phyloP scores from a whole-genome alignment of 495 filamentous ascomycete species.

The Glutinoglossum americanum region DNA sequence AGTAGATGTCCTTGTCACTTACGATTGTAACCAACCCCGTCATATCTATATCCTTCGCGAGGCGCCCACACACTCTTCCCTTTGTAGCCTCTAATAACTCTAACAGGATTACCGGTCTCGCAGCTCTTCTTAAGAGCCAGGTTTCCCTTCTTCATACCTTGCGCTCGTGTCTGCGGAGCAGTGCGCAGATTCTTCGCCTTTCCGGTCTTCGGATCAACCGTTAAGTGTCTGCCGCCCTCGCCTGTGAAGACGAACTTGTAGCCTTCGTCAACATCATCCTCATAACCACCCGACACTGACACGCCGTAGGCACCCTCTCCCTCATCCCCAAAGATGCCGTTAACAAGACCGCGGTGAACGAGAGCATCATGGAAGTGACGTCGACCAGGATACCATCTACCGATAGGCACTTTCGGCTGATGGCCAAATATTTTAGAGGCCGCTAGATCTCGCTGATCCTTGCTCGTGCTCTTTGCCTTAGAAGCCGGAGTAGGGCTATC shows the following conservation, averaged over 20 bases:
- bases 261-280: conserved; percentile 15
- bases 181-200: conserved; percentile 16
- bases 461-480: not conserved
- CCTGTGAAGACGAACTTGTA: conserved; percentile 17
- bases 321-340: conserved; percentile 11
- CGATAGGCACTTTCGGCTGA: not conserved
- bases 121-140: conserved; percentile 9
- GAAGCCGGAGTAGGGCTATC: not conserved
- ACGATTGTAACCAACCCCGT: conserved; percentile 6
- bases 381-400: conserved; percentile 1
- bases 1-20: not conserved
- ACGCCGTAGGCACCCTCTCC: conserved; percentile 12
- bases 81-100: conserved; percentile 16
- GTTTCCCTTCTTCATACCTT: conserved; percentile 10
- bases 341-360: not conserved
- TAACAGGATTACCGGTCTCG: conserved; percentile 12
- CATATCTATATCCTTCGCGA: conserved; percentile 12
- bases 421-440: not conserved
- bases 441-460: not conserved
- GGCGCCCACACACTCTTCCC: conserved; percentile 11
- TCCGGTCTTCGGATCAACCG: conserved; percentile 5
- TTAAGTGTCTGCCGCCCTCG: conserved; percentile 14
- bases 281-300: conserved; percentile 15
- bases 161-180: conserved; percentile 12
- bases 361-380: conserved; percentile 1